phyloP scores from a whole-genome alignment of 805 yeast species.

The Kazachstania psychrophila region DNA sequence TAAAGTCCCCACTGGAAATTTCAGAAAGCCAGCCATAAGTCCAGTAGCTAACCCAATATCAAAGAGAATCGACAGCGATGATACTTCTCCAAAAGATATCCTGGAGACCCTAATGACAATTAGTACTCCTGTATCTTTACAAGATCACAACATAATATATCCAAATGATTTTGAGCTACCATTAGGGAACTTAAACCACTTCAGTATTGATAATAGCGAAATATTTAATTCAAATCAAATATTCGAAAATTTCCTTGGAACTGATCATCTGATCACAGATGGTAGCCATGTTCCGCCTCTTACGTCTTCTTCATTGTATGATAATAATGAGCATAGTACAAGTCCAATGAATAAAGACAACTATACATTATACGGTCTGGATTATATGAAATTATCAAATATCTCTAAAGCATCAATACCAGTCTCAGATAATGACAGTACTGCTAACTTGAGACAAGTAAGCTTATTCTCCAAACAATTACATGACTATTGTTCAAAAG shows the following conservation, averaged over 20 bases:
- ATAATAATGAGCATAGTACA: background rate
- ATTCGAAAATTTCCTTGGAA: background rate
- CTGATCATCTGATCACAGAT: background rate
- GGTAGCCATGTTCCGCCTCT: too few species aligned
- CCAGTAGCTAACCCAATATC: too few species aligned
- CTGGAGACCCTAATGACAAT: background rate
- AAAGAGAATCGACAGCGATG: background rate
- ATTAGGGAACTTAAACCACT: background rate
- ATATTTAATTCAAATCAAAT: background rate
- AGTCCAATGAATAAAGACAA: too few species aligned
- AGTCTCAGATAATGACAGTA: background rate
- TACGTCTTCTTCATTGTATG: too few species aligned
- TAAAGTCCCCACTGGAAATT: background rate
- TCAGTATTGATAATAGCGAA: background rate
- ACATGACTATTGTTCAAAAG: slow-evolving; percentile 17
- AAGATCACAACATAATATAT: background rate
- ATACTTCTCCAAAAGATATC: slow-evolving; percentile 3
- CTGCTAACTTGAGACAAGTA: slow-evolving; percentile 4
- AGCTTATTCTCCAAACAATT: slow-evolving; percentile 20
- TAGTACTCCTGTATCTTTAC: slow-evolving; percentile 1
- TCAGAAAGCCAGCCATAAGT: too few species aligned
- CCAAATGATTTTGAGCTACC: background rate
- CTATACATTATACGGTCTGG: slow-evolving; percentile 23
- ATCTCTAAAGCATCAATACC: slow-evolving; percentile 19
- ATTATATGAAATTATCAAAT: slow-evolving; percentile 15